A percentile compares a stretch with the other conserved stretches of the same genome.
These are phyloP conservation scores for Akanthomyces muscarius DNA, from an alignment of 2,329 filamentous ascomycete genomes.

Conservation along the genomic window DNA sequence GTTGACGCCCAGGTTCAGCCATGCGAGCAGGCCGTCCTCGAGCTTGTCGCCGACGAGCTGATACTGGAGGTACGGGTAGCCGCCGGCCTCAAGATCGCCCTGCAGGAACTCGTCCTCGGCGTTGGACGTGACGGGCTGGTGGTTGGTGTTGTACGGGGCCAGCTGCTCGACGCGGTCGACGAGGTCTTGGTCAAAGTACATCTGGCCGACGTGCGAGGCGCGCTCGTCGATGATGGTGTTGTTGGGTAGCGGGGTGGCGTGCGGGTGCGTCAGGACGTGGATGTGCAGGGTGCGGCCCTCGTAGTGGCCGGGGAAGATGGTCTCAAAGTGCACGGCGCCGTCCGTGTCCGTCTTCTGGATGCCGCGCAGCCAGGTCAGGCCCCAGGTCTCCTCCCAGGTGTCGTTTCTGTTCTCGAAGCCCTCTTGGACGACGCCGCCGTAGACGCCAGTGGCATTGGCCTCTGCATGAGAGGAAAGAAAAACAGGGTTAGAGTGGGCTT, in stretches of 20 bases:
- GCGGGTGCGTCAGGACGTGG: constrained; percentile 34
- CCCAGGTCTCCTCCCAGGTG: constrained; percentile 15
- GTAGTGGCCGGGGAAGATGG: constrained; percentile 43
- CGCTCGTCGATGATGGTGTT: constrained; percentile 46
- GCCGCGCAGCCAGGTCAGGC: constrained; percentile 38
- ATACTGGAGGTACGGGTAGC: constrained; percentile 57
- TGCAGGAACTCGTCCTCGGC: constrained; percentile 45
- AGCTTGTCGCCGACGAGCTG: constrained; percentile 50
- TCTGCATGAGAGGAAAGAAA: neutral
- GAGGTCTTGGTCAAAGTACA: constrained; percentile 57
- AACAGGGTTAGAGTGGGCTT: neutral
- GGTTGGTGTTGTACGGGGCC: constrained; percentile 43
- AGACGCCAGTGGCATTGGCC: constrained; percentile 17
- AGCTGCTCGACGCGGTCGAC: constrained; percentile 44
- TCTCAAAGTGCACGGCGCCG: constrained; percentile 39
- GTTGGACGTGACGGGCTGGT: constrained; percentile 44
- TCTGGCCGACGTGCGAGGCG: constrained; percentile 57
- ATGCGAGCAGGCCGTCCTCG: constrained; percentile 49
- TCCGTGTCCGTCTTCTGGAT: constrained; percentile 37
- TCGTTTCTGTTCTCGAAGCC: constrained; percentile 12
- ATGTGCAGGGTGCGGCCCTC: constrained; percentile 38
- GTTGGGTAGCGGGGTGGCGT: constrained; percentile 40
- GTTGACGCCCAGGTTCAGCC: constrained; percentile 51
- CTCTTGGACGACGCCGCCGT: constrained; percentile 17
- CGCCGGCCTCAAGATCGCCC: constrained; percentile 44